A percentile compares a stretch with the other conserved stretches of the same genome.
Evolutionary conservation across 1,284 basidiomycete species (phyloP).

Genomic region (Phenoliferia sp.): DNA sequence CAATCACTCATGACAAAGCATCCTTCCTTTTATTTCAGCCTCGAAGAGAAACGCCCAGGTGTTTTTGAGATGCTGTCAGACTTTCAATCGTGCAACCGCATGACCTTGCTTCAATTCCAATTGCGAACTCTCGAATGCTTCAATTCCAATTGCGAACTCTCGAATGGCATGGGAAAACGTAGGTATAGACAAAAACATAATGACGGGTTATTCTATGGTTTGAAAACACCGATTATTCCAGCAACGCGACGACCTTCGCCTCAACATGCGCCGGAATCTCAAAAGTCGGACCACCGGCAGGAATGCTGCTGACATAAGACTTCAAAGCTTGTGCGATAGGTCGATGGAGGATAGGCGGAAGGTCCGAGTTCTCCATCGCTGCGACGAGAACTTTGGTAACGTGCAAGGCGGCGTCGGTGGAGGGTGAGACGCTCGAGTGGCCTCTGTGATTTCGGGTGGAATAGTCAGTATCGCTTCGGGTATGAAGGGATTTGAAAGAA

Average conservation of each 20-base stretch:
- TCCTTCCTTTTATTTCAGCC: too few relatives aligned
- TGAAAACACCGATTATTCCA: too few relatives aligned
- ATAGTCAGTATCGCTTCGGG: background rate
- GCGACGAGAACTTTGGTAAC: conserved; percentile 3
- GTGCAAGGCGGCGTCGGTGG: background rate
- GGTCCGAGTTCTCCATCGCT: background rate
- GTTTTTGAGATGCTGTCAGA: too few relatives aligned
- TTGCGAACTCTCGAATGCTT: too few relatives aligned
- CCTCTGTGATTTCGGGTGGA: background rate
- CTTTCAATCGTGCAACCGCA: too few relatives aligned
- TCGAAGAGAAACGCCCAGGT: too few relatives aligned
- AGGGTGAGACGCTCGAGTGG: conserved; percentile 1
- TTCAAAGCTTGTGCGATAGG: conserved; percentile 9
- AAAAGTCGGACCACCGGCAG: background rate
- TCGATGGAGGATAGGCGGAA: background rate
- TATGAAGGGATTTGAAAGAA: background rate
- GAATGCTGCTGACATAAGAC: background rate
- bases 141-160: too few relatives aligned
- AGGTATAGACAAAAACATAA: too few relatives aligned
- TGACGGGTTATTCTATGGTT: too few relatives aligned
- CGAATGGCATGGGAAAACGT: too few relatives aligned
- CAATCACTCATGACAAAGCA: too few relatives aligned
- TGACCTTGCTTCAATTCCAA: too few relatives aligned
- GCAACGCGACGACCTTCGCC: background rate
- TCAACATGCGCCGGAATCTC: background rate